Evolutionary conservation across 352 stramenopile genomes (phyloP), one percentile per base, ranked within the genome.

Genomic region (Globisporangium iwayamae): DNA sequence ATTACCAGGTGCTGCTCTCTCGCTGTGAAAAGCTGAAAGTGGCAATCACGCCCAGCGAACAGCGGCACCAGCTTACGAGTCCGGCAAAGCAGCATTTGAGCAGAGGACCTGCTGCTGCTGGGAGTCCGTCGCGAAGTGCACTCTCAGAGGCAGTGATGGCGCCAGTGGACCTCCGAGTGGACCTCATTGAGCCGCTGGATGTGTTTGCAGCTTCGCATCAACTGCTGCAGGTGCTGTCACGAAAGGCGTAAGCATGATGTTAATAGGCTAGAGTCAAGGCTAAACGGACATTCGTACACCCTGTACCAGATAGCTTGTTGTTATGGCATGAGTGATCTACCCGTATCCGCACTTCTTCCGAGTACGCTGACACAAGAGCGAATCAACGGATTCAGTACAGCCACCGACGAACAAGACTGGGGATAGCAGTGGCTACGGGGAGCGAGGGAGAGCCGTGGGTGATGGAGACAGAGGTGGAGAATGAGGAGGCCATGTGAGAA

Each of bases 1-100:
- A 74, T 4, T 85, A 75, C 52, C 54, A 62, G 0, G 59, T 83
- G 1, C 25, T 90, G 10, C 38, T 90, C 1, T 90, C 81, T 41
- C 75, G 77, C 10, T 84, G 73, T 56, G 66, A 65, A 18, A 39
- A 60, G 28, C 72, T 56, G 16, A 41, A 45, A 39, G 63, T 86
- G 10, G 61, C 46, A 2, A 50, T 70, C 0, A 1, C 60, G 5
- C 25, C 20, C 1, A 36, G 36, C 4, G 16, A n/a, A 3, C 53
- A 61, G n/a, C 16, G 9, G 13, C 39, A 38, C n/a, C 52, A 58
- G 32, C 11, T 46, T 14, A 9, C 52, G 13, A 22, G 13, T 4
- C 52, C 52, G 14, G 43, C 52, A 4, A 32, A 46, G 20, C 52
- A 46, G 20, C 18, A 13, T n/a, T 20, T 30, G 16, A 18, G 18